Conservation (phyloP, 164 flowering plant genomes). For the Annona squamosa region DNA sequence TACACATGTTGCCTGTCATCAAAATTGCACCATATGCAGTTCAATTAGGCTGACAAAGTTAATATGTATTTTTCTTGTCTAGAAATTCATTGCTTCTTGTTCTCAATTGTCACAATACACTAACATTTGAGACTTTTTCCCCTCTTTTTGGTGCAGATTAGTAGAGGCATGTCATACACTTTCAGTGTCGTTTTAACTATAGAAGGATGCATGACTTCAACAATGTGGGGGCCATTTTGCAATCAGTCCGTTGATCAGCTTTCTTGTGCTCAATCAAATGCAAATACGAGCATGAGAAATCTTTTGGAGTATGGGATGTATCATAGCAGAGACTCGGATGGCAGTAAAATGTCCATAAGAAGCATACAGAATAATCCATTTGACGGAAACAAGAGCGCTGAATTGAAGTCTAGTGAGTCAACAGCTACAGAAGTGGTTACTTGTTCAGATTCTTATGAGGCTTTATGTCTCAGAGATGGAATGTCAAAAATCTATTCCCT, state of each 20-base stretch:
- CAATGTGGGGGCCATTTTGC: conserved; percentile 67
- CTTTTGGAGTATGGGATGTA: conserved; percentile 12
- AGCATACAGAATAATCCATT: background rate
- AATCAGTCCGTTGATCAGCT: conserved; percentile 60
- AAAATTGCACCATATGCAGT: background rate
- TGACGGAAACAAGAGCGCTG: background rate
- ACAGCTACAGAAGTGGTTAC: conserved; percentile 22
- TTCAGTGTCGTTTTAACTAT: conserved; percentile 62
- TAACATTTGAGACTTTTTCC: background rate
- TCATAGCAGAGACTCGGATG: conserved; percentile 15
- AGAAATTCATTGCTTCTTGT: background rate
- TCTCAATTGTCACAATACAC: background rate
- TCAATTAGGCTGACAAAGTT: background rate
- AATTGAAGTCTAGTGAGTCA: background rate
- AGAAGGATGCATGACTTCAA: conserved; percentile 57
- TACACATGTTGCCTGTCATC: no score
- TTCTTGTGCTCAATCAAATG: conserved; percentile 40
- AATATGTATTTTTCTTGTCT: background rate
- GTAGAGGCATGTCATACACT: conserved; percentile 50
- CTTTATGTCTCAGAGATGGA: conserved; percentile 37
- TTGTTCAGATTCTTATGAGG: conserved; percentile 37
- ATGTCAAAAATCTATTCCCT: conserved; percentile 43
- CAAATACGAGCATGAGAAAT: conserved; percentile 14
- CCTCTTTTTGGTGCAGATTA: conserved; percentile 51
- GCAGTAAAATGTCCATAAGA: background rate